These are phyloP conservation scores for Sphagnum tenellum DNA, from an alignment of 225 moss, liverwort and hornwort species.

Conservation along the genomic window DNA sequence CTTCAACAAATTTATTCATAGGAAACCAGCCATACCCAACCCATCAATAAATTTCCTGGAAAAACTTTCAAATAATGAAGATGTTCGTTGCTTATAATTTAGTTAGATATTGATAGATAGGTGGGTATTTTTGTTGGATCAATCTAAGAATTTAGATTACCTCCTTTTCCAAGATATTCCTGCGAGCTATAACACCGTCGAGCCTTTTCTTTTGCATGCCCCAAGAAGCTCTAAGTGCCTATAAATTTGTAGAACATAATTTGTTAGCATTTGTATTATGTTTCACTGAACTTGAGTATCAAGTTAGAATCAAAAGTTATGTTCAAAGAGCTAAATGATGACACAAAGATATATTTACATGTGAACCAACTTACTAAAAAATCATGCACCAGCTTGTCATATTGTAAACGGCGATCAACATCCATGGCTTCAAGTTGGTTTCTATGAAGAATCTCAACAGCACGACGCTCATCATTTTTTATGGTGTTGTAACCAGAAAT, in stretches of 20 bases:
- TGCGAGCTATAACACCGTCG: constrained; percentile 43
- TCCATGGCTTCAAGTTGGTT: constrained; percentile 63
- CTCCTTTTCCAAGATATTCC: constrained; percentile 52
- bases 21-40: no score
- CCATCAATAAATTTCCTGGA: no score
- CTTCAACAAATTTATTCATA: no score
- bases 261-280: not conserved
- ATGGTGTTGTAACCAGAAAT: constrained; percentile 19
- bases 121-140: no score
- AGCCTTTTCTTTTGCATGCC: constrained; percentile 52
- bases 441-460: constrained; percentile 62
- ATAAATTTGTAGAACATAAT: not conserved
- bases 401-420: constrained; percentile 53
- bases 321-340: no score
- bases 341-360: no score
- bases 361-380: constrained; percentile 36
- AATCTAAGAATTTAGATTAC: constrained; percentile 5
- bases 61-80: no score
- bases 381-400: constrained; percentile 59
- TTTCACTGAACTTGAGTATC: not conserved
- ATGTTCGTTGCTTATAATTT: no score
- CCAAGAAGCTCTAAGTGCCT: constrained; percentile 43
- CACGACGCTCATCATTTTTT: constrained; percentile 51
- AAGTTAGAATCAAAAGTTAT: no score
- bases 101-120: no score